phyloP scores from a whole-genome alignment of 129 eudicot species.

The Tagetes patula region DNA sequence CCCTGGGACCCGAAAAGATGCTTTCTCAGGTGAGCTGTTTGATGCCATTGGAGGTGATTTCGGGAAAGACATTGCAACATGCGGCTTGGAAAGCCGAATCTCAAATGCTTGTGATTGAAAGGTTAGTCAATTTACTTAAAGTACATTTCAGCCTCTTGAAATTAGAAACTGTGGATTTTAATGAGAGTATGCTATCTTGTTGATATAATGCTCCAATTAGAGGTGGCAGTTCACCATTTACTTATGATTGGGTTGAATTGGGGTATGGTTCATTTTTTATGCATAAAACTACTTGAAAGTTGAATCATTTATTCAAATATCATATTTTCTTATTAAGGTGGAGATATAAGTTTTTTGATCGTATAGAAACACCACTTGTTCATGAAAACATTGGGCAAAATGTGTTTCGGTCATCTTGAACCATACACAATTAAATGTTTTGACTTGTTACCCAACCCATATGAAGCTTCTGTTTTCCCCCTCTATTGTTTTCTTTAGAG shows the following conservation, averaged over 20 bases:
- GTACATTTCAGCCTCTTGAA: neutral
- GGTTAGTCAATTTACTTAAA: constrained; percentile 36
- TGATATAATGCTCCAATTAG: neutral
- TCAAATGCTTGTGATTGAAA: constrained; percentile 28
- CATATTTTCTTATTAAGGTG: neutral
- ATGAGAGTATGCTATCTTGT: neutral
- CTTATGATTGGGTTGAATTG: neutral
- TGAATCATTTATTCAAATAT: no score
- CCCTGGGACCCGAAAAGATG: constrained; percentile 52
- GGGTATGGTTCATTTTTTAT: neutral
- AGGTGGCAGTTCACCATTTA: neutral
- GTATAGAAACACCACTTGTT: neutral
- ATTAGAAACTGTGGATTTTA: neutral
- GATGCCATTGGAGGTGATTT: constrained; percentile 66
- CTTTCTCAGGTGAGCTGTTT: constrained; percentile 39
- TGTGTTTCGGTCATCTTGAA: neutral
- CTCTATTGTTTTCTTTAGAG: neutral
- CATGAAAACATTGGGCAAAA: neutral
- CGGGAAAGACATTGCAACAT: constrained; percentile 61
- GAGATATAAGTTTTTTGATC: neutral
- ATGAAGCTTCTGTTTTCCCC: neutral
- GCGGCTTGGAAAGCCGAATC: constrained; percentile 41
- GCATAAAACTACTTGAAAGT: neutral
- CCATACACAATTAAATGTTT: neutral
- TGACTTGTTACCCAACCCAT: neutral